Conservation (phyloP, 2,329 filamentous ascomycete species). For the Botrytis hyacinthi region DNA sequence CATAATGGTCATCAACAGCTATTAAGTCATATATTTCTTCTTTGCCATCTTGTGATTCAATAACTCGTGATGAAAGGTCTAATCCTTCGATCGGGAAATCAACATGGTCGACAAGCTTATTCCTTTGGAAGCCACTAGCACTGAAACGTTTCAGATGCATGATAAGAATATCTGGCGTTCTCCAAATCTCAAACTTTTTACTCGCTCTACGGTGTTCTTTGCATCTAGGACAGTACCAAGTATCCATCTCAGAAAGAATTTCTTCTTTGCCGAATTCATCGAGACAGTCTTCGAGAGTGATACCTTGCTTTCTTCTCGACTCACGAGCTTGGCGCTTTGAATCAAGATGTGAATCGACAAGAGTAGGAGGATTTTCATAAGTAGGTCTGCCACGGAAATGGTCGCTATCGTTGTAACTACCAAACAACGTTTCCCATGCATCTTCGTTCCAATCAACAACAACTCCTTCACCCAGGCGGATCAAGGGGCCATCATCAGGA, state of each 20-base stretch:
- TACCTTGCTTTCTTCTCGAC: constrained; percentile 68
- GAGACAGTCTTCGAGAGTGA: constrained; percentile 85
- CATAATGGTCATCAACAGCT: constrained; percentile 93
- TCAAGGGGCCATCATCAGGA: constrained; percentile 58
- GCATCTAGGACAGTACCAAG: constrained; percentile 96
- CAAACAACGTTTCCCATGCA: constrained; percentile 70
- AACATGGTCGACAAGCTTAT: constrained; percentile 88
- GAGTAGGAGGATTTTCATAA: constrained; percentile 46
- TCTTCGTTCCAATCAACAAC: constrained; percentile 80
- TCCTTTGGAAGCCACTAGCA: constrained; percentile 73
- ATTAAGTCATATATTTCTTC: constrained; percentile 88
- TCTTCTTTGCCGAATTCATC: constrained; percentile 94
- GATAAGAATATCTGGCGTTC: constrained; percentile 89
- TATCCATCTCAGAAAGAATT: constrained; percentile 89
- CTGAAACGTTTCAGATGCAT: constrained; percentile 96
- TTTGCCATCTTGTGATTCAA: constrained; percentile 77
- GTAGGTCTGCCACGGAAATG: constrained; percentile 56
- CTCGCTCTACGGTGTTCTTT: constrained; percentile 89
- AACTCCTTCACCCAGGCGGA: constrained; percentile 80
- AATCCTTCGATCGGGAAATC: constrained; percentile 89
- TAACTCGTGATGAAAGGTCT: constrained; percentile 76
- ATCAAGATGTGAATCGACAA: constrained; percentile 63
- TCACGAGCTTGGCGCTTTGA: constrained; percentile 61
- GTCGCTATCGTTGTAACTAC: constrained; percentile 30
- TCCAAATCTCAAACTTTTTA: constrained; percentile 98